Evolutionary conservation across 176 grass and related monocot species (phyloP).

Genomic region (Lolium rigidum): DNA sequence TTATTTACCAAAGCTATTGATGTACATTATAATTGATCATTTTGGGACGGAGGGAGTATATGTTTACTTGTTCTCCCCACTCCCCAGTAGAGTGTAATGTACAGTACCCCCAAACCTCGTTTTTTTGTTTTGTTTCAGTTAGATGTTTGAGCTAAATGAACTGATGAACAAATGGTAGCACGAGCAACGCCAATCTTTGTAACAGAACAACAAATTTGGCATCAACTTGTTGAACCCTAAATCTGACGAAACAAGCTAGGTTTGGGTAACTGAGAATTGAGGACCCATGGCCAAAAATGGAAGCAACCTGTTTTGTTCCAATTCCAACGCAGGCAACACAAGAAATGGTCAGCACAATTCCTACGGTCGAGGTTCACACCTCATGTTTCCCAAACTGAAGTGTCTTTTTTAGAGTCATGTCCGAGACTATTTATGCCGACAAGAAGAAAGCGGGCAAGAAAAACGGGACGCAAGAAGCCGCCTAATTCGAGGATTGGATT

Average conservation of each 20-base stretch:
- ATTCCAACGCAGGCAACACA: constrained; percentile 34
- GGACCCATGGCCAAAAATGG: background rate
- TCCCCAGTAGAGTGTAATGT: no score
- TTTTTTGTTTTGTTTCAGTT: no score
- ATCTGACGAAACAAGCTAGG: background rate
- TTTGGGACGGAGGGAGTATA: no score
- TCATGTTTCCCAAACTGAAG: background rate
- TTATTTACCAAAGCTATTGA: no score
- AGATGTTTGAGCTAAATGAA: no score
- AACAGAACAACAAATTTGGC: background rate
- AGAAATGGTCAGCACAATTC: constrained; percentile 43
- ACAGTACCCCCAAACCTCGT: no score
- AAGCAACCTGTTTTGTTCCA: no score
- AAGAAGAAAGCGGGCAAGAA: background rate
- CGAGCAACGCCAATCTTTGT: background rate
- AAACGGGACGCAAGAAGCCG: constrained; percentile 46
- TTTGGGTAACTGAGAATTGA: background rate
- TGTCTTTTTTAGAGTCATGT: background rate
- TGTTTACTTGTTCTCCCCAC: no score
- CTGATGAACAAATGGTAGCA: background rate
- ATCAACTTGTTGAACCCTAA: background rate
- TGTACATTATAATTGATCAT: no score
- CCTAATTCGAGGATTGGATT: constrained; percentile 50
- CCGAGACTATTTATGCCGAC: constrained; percentile 31
- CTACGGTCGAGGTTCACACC: constrained; percentile 9